Evolutionary conservation across 2,329 filamentous ascomycete genomes (phyloP).

Genomic region (Alternaria panax): DNA sequence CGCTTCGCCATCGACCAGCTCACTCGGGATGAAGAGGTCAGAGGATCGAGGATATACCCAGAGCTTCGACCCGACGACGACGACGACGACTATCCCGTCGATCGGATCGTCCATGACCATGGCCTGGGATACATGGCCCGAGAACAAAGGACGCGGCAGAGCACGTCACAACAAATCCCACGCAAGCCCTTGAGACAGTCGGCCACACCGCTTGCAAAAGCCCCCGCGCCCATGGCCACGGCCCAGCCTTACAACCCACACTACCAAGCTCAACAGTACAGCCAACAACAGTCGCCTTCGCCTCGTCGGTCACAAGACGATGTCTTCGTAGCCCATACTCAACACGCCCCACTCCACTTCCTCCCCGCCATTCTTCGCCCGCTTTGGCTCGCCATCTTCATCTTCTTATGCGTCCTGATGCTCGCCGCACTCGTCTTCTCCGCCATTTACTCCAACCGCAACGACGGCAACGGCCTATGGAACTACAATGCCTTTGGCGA

Average conservation of each 20-base stretch:
- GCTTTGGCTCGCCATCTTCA: slow-evolving; percentile 67
- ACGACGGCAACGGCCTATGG: slow-evolving; percentile 68
- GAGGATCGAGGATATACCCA: slow-evolving; percentile 61
- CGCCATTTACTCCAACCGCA: slow-evolving; percentile 56
- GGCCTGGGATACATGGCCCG: slow-evolving; percentile 48
- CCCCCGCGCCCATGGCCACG: slow-evolving; percentile 12
- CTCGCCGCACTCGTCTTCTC: slow-evolving; percentile 74
- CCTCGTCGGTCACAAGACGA: slow-evolving; percentile 40
- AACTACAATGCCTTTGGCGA: slow-evolving; percentile 74
- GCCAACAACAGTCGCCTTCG: slow-evolving; percentile 15
- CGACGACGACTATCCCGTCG: slow-evolving; percentile 58
- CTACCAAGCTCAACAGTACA: slow-evolving; percentile 3
- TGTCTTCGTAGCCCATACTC: slow-evolving; percentile 58
- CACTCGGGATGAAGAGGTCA: slow-evolving; percentile 73
- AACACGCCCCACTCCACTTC: slow-evolving; percentile 65
- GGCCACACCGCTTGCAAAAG: slow-evolving; percentile 13
- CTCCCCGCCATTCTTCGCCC: slow-evolving; percentile 75
- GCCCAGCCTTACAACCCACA: slow-evolving; percentile 8
- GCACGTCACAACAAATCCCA: slow-evolving; percentile 37
- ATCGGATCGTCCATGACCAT: slow-evolving; percentile 56
- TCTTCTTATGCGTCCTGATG: slow-evolving; percentile 72
- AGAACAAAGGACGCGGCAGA: slow-evolving; percentile 40
- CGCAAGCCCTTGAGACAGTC: slow-evolving; percentile 27
- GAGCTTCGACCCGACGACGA: slow-evolving; percentile 25
- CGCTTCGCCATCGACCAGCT: slow-evolving; percentile 89